Evolutionary conservation across 1,284 basidiomycete genomes (phyloP), one percentile per base, ranked within the genome.

Genomic region (Ustilago bromivora): DNA sequence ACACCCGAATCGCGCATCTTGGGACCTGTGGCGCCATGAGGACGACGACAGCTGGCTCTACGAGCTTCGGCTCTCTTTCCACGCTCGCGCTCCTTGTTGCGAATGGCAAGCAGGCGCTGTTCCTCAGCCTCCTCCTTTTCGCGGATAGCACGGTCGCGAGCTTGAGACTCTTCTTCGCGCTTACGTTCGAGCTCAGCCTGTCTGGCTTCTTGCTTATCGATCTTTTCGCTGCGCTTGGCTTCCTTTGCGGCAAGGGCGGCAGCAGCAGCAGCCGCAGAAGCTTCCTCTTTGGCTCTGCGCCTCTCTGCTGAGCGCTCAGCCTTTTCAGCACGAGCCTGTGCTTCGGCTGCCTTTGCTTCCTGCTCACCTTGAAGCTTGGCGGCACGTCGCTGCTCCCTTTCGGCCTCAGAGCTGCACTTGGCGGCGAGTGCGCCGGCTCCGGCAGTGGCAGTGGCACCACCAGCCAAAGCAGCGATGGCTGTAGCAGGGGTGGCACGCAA

Each of bases 231-330:
- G 34, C 70, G 66, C 62, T 71, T 76, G 23, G 73, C 74, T 61
- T 77, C 70, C 61, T 77, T 77, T 34, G 68, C 74, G 8, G 70
- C 74, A 1, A 76, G 49, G 12, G 78, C 74, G 9, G 74, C 73
- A 10, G 77, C 70, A 28, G 72, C 76, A 10, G 76, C 76, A 9
- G 76, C 76, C 1, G 76, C 76, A 9, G 72, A 71, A 15, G 77
- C 77, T 46, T 72, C 63, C 36, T 73, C 61, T 41, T 76, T 72
- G 66, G 73, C 77, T 28, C 67, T 49, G 17, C 66, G 63, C 51
- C 65, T 68, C 34, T 75, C 77, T 9, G 58, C 67, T 17, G 62
- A 52, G 9, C 62, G 62, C 1, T 66, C 62, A 0, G 66, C 66
- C 43, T 79, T 76, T 12, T 68, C 66, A 9, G 76, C 76, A 10